Evolutionary conservation across 192 early-diverging fungal genomes (phyloP).

Genomic region (Ambispora gerdemannii): DNA sequence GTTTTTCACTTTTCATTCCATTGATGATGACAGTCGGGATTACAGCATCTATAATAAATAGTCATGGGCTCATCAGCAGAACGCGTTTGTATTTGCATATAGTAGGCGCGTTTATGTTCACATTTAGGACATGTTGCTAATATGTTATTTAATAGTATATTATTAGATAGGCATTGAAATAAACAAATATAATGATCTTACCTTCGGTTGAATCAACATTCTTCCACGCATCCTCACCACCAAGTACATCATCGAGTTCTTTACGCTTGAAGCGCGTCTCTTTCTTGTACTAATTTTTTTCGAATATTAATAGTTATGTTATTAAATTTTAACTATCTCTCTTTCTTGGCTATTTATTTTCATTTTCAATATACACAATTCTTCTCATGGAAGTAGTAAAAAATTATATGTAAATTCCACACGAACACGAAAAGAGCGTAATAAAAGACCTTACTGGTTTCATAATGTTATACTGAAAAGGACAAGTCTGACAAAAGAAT

Average conservation of each 20-base stretch:
- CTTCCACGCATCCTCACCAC: slow-evolving; percentile 85
- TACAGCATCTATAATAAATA: slow-evolving; percentile 85
- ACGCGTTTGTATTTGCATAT: slow-evolving; percentile 88
- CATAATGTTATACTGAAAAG: slow-evolving; percentile 73
- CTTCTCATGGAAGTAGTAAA: no score
- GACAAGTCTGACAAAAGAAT: slow-evolving; percentile 82
- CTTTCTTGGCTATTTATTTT: background rate
- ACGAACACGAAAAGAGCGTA: background rate
- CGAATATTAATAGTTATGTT: background rate
- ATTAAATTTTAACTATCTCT: background rate
- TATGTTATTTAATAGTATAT: background rate
- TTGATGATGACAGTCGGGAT: slow-evolving; percentile 59
- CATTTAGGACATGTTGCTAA: slow-evolving; percentile 63
- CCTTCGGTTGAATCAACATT: slow-evolving; percentile 74
- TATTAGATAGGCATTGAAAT: background rate
- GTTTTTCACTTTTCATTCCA: slow-evolving; percentile 64
- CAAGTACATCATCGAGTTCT: slow-evolving; percentile 90
- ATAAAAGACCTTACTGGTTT: slow-evolving; percentile 42
- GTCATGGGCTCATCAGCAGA: slow-evolving; percentile 96
- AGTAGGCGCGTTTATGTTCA: slow-evolving; percentile 70
- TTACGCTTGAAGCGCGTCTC: slow-evolving; percentile 69
- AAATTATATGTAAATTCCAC: no score
- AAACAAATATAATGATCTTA: slow-evolving; percentile 23
- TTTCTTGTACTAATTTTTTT: slow-evolving; percentile 9
- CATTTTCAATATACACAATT: background rate